phyloP scores from a whole-genome alignment of 1,139 yeast species.

The Saccharomycopsis hybrid region DNA sequence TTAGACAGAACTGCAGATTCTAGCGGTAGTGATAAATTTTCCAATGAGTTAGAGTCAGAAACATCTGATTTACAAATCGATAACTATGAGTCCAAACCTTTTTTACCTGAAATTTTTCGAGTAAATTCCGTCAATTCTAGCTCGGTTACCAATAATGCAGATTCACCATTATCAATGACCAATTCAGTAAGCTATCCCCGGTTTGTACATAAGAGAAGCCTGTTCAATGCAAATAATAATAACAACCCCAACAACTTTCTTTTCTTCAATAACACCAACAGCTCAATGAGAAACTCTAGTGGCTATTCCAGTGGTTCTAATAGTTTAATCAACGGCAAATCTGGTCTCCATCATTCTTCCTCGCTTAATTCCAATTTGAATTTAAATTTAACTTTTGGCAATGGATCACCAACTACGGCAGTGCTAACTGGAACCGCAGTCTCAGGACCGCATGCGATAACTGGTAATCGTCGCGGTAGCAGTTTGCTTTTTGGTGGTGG shows the following conservation, averaged over 20 bases:
- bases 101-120: constrained; percentile 18
- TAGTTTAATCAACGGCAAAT: constrained; percentile 7
- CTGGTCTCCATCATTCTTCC: constrained; percentile 11
- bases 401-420: constrained; percentile 12
- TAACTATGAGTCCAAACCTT: constrained; percentile 15
- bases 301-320: constrained; percentile 12
- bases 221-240: neutral
- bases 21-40: constrained; percentile 11
- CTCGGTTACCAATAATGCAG: neutral
- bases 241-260: neutral
- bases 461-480: constrained; percentile 1
- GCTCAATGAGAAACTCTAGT: neutral
- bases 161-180: constrained; percentile 13
- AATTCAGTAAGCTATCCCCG: constrained; percentile 12
- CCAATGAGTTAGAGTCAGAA: constrained; percentile 16
- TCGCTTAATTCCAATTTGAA: constrained; percentile 15
- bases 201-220: constrained; percentile 5
- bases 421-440: constrained; percentile 5
- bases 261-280: neutral
- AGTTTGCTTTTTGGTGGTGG: constrained; percentile 16
- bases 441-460: neutral
- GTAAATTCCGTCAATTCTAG: neutral
- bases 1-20: constrained; percentile 6
- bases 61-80: constrained; percentile 19
- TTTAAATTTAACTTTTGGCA: constrained; percentile 12